phyloP scores from a whole-genome alignment of 352 stramenopile genomes.

The Phytophthora macrochlamydospora region DNA sequence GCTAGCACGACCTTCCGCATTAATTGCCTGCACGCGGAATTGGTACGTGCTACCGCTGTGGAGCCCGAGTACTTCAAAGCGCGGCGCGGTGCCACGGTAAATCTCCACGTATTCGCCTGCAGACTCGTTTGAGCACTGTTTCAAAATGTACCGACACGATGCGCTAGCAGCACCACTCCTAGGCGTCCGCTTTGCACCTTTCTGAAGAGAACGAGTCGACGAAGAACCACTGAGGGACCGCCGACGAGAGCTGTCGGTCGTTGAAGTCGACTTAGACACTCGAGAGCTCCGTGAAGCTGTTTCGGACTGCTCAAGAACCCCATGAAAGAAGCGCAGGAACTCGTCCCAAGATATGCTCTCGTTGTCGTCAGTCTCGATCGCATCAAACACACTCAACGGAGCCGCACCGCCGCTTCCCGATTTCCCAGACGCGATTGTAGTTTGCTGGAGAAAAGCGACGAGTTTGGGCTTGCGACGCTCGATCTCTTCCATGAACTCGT shows the following conservation, averaged over 20 bases:
- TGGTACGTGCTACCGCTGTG: constrained; percentile 86
- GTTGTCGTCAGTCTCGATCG: constrained; percentile 90
- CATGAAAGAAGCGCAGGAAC: constrained; percentile 81
- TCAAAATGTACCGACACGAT: constrained; percentile 80
- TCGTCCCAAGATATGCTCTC: constrained; percentile 89
- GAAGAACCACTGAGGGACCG: constrained; percentile 19
- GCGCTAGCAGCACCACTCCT: constrained; percentile 13
- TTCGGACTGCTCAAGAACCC: constrained; percentile 47
- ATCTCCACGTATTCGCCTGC: constrained; percentile 87
- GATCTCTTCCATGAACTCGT: constrained; percentile 89
- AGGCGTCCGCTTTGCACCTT: constrained; percentile 20
- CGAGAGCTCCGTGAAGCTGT: constrained; percentile 26
- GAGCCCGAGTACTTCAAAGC: constrained; percentile 82
- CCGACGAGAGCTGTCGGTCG: constrained; percentile 12
- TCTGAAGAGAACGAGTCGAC: constrained; percentile 22
- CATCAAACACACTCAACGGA: constrained; percentile 85
- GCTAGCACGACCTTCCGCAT: constrained; percentile 72
- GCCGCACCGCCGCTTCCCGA: constrained; percentile 15
- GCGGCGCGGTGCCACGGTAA: constrained; percentile 68
- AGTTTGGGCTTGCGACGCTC: constrained; percentile 76
- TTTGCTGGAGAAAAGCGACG: constrained; percentile 78
- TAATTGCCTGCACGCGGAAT: constrained; percentile 87
- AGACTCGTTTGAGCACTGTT: constrained; percentile 84
- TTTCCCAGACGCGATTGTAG: constrained; percentile 21
- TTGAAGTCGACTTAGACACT: constrained; percentile 15